Evolutionary conservation across 2,329 filamentous ascomycete species (phyloP).

Genomic region (Colletotrichum eleusines): DNA sequence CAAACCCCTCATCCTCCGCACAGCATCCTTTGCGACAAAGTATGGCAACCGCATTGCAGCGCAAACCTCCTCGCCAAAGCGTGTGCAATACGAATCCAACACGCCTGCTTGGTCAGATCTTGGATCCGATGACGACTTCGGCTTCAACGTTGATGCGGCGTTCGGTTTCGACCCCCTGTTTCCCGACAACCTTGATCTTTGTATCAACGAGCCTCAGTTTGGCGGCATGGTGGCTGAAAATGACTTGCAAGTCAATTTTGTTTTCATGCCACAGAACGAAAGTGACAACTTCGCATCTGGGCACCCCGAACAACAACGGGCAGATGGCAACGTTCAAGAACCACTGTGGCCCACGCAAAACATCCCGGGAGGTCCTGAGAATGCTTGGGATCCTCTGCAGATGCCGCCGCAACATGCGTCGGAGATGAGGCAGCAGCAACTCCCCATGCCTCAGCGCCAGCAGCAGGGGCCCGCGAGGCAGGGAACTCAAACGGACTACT

Average conservation of each 20-base stretch:
- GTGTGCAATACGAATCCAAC: background rate
- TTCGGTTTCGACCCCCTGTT: slow-evolving; percentile 13
- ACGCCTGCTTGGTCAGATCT: slow-evolving; percentile 28
- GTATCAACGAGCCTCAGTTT: slow-evolving; percentile 18
- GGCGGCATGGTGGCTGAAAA: slow-evolving; percentile 12
- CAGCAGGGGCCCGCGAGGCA: slow-evolving; percentile 25
- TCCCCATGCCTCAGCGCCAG: slow-evolving; percentile 26
- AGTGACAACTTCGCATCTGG: slow-evolving; percentile 9
- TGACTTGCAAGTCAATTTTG: slow-evolving; percentile 38
- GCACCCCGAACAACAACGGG: slow-evolving; percentile 30
- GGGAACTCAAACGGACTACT: slow-evolving; percentile 27
- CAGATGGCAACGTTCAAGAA: slow-evolving; percentile 20
- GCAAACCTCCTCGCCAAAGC: background rate
- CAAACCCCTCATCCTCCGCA: slow-evolving; percentile 22
- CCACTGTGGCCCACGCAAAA: slow-evolving; percentile 28
- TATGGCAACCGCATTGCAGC: slow-evolving; percentile 7
- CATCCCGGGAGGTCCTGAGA: slow-evolving; percentile 17
- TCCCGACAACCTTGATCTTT: slow-evolving; percentile 21
- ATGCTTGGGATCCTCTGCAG: slow-evolving; percentile 33
- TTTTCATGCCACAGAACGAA: slow-evolving; percentile 31
- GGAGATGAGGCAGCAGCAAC: slow-evolving; percentile 33
- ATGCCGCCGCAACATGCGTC: slow-evolving; percentile 26
- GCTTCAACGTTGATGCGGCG: slow-evolving; percentile 16
- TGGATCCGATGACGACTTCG: slow-evolving; percentile 28
- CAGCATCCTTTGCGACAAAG: slow-evolving; percentile 32